These are phyloP conservation scores for Samsoniella hepiali DNA, from an alignment of 2,329 filamentous ascomycete species.

Conservation along the genomic window DNA sequence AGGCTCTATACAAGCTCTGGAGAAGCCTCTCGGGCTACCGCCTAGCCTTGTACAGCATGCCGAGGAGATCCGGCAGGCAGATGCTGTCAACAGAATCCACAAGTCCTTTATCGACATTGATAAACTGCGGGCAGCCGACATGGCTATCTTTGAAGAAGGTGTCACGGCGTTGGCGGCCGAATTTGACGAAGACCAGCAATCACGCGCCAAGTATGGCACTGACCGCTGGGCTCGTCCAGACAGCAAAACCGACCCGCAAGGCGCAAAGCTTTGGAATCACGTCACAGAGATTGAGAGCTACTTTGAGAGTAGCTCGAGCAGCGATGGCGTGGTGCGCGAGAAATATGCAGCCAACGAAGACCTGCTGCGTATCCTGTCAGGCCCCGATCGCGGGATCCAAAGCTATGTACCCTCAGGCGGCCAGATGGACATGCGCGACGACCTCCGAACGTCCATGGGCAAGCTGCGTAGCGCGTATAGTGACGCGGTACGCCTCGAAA, in stretches of 20 bases:
- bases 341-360: conserved; percentile 76
- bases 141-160: conserved; percentile 78
- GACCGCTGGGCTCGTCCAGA: conserved; percentile 75
- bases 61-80: conserved; percentile 88
- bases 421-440: conserved; percentile 72
- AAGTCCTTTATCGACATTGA: conserved; percentile 84
- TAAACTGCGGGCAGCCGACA: conserved; percentile 79
- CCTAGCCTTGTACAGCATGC: conserved; percentile 83
- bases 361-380: conserved; percentile 71
- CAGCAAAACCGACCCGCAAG: conserved; percentile 64
- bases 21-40: conserved; percentile 89
- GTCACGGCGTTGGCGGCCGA: conserved; percentile 74
- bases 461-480: conserved; percentile 77
- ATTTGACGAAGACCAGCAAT: conserved; percentile 74
- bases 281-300: conserved; percentile 82
- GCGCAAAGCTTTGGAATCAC: conserved; percentile 68
- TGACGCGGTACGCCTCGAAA: conserved; percentile 80
- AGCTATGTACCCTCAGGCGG: conserved; percentile 86
- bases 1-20: conserved; percentile 87
- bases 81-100: conserved; percentile 74
- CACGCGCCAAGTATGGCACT: conserved; percentile 78
- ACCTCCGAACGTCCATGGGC: conserved; percentile 75
- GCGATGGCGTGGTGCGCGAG: conserved; percentile 62
- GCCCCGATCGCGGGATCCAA: conserved; percentile 76
- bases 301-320: conserved; percentile 62